Evolutionary conservation across 108 stramenopile genomes (phyloP).

Genomic region (Fragilariopsis cylindrus): DNA sequence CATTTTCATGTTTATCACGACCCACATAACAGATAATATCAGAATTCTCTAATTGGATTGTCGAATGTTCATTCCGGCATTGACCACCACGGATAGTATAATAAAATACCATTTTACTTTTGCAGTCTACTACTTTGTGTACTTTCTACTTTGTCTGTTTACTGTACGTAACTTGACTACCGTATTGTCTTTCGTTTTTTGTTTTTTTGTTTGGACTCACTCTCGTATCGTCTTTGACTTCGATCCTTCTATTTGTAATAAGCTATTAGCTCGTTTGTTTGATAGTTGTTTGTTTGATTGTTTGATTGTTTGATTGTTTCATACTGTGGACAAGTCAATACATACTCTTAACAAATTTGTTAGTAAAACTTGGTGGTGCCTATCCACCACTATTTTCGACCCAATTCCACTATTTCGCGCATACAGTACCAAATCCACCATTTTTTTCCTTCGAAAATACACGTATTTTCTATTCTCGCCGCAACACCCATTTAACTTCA

Average conservation of each 20-base stretch:
- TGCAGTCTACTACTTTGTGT: too few relatives aligned
- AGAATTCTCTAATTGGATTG: slow-evolving; percentile 9
- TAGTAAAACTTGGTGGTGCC: slow-evolving; percentile 36
- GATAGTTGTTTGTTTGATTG: not conserved
- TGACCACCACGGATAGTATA: slow-evolving; percentile 34
- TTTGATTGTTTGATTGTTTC: not conserved
- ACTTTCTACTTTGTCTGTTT: too few relatives aligned
- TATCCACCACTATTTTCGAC: too few relatives aligned
- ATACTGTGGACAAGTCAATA: not conserved
- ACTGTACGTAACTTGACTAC: too few relatives aligned
- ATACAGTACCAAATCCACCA: slow-evolving; percentile 69
- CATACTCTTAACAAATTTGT: not conserved
- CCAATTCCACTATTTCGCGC: slow-evolving; percentile 60
- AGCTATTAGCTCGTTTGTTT: slow-evolving; percentile 14
- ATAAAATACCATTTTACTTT: slow-evolving; percentile 24
- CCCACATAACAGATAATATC: slow-evolving; percentile 35
- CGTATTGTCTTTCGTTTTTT: too few relatives aligned
- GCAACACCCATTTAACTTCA: not conserved
- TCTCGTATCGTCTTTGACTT: slow-evolving; percentile 23
- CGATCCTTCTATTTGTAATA: slow-evolving; percentile 40
- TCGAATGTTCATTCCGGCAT: slow-evolving; percentile 13
- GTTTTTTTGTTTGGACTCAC: not conserved
- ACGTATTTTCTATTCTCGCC: too few relatives aligned
- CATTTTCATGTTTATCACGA: slow-evolving; percentile 38
- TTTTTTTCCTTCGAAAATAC: slow-evolving; percentile 18